Evolutionary conservation across 441 rosid genomes (phyloP).

Genomic region (Gossypium davidsonii): DNA sequence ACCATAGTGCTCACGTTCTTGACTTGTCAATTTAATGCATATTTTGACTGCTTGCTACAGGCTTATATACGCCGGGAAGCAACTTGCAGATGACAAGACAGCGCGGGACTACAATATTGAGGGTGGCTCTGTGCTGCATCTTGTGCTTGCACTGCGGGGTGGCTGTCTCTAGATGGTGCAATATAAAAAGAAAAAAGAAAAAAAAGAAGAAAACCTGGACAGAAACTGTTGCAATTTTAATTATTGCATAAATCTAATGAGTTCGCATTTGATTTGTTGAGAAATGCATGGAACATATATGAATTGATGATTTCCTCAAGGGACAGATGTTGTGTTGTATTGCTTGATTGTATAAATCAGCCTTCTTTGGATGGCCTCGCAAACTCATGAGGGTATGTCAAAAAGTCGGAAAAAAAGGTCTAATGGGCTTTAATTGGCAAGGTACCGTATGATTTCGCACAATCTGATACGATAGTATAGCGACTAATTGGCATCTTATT

Average conservation of each 20-base stretch:
- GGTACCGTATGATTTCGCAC: no score
- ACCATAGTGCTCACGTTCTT: not conserved
- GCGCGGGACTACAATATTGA: conserved; percentile 86
- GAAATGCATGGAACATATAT: not conserved
- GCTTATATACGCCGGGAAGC: conserved; percentile 90
- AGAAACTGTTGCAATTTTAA: not conserved
- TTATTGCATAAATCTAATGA: not conserved
- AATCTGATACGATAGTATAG: no score
- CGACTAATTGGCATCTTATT: no score
- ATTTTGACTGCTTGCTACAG: conserved; percentile 30
- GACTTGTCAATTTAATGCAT: not conserved
- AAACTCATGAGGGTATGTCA: not conserved
- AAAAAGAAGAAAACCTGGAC: not conserved
- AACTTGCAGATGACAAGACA: conserved; percentile 91
- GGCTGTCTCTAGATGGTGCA: not conserved
- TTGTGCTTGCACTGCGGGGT: conserved; percentile 42
- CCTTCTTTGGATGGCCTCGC: not conserved
- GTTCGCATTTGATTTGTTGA: conserved; percentile 3
- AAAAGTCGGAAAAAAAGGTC: no score
- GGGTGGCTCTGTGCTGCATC: conserved; percentile 96
- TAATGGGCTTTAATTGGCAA: no score
- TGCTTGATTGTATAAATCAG: not conserved
- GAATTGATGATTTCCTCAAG: not conserved
- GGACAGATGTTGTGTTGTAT: not conserved
- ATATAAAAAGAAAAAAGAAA: not conserved